A percentile compares a stretch with the other conserved stretches of the same genome.
Conservation (phyloP, 164 flowering plant species). For the Brasenia schreberi region DNA sequence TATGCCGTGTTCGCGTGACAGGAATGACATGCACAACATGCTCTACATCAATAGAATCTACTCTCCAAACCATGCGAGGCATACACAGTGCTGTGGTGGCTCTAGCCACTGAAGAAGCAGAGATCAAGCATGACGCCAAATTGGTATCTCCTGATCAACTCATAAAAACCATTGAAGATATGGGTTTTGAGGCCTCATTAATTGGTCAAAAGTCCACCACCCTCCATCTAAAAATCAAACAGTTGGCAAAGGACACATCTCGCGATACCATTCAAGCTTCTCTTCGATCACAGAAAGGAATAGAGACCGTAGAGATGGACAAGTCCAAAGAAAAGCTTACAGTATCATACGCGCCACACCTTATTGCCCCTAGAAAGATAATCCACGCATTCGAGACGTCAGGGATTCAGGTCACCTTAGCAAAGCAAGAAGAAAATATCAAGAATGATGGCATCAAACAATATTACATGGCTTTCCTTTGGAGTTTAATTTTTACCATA, state of each 20-base stretch:
- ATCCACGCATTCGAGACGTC: conserved; percentile 3
- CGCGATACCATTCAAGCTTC: not conserved
- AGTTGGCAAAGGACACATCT: conserved; percentile 2
- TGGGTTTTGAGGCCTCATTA: conserved; percentile 9
- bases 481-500: conserved; percentile 10
- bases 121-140: conserved; percentile 7
- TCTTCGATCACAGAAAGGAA: conserved; percentile 4
- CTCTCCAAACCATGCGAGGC: conserved; percentile 4
- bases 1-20: conserved; percentile 6
- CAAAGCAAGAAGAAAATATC: conserved; percentile 1
- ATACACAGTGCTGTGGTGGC: conserved; percentile 6
- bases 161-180: conserved; percentile 6
- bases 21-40: conserved; percentile 13
- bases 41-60: conserved; percentile 8
- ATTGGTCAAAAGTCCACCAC: conserved; percentile 5
- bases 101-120: conserved; percentile 10
- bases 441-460: conserved; percentile 4
- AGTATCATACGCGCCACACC: conserved; percentile 6
- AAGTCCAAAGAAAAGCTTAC: not conserved
- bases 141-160: not conserved
- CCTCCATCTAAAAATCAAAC: conserved; percentile 6
- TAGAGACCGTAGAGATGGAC: conserved; percentile 7
- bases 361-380: conserved; percentile 12
- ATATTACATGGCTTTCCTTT: conserved; percentile 6
- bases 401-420: conserved; percentile 1